These are phyloP conservation scores for Phytophthora tubulina DNA, from an alignment of 352 stramenopile genomes.

Conservation along the genomic window DNA sequence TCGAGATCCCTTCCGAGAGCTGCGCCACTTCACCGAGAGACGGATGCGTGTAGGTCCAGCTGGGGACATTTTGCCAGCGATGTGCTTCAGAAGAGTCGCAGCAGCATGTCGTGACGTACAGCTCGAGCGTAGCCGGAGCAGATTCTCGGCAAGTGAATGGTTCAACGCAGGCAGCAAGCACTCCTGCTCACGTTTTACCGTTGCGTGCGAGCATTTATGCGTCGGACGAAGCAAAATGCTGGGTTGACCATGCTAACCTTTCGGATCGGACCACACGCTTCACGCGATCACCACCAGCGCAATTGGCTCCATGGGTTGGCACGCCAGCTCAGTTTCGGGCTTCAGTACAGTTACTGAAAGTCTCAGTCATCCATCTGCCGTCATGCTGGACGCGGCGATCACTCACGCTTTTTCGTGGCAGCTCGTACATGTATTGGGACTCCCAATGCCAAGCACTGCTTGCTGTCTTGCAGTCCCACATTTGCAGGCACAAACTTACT, in stretches of 20 bases:
- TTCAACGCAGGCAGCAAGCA: background rate
- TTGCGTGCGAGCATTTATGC: constrained; percentile 13
- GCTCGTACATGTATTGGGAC: background rate
- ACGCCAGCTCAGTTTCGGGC: background rate
- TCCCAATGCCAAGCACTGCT: too few relatives aligned
- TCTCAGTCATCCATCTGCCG: background rate
- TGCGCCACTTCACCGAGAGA: constrained; percentile 37
- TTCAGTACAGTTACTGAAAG: background rate
- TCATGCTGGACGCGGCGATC: background rate
- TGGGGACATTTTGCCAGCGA: constrained; percentile 38
- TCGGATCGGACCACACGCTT: constrained; percentile 6
- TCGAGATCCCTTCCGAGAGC: constrained; percentile 37
- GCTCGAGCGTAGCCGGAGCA: constrained; percentile 35
- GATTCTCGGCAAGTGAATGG: constrained; percentile 10
- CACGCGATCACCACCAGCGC: background rate
- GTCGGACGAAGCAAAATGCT: constrained; percentile 16
- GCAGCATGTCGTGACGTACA: constrained; percentile 23
- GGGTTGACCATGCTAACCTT: constrained; percentile 5
- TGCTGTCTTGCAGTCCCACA: background rate
- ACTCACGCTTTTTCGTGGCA: background rate
- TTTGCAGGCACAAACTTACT: background rate
- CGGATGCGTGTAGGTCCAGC: constrained; percentile 35
- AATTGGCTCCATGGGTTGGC: constrained; percentile 7
- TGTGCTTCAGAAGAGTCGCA: constrained; percentile 44
- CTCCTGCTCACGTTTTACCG: constrained; percentile 1